These are phyloP conservation scores for Pisolithus marmoratus DNA, from an alignment of 768 basidiomycete species.

Conservation along the genomic window DNA sequence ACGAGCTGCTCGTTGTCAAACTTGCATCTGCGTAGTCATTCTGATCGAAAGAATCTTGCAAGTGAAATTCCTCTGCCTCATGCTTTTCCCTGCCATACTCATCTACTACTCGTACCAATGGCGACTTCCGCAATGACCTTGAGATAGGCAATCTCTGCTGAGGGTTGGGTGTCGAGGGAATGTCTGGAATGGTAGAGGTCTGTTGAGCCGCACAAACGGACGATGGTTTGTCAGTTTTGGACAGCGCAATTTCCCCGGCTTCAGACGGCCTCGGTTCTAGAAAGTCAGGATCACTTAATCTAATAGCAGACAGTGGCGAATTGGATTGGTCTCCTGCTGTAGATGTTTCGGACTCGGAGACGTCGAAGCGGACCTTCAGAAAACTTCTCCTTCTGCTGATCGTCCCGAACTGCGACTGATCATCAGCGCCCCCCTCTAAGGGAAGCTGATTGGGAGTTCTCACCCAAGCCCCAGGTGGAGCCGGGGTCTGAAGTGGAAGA, in stretches of 20 bases:
- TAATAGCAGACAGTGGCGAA: conserved; percentile 24
- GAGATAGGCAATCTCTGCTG: conserved; percentile 22
- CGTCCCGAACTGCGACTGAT: conserved; percentile 30
- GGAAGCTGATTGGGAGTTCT: conserved; percentile 43
- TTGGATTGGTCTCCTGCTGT: conserved; percentile 16
- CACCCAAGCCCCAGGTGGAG: conserved; percentile 65
- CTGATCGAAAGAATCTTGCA: neutral
- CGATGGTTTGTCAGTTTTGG: conserved; percentile 1
- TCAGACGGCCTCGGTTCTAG: conserved; percentile 6
- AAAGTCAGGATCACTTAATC: conserved; percentile 17
- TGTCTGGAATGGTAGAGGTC: conserved; percentile 18
- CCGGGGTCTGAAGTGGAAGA: conserved; percentile 52
- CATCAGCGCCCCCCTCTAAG: conserved; percentile 9
- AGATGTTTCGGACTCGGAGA: conserved; percentile 31
- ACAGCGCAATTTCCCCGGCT: conserved; percentile 6
- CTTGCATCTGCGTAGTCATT: conserved; percentile 16
- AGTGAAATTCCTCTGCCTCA: conserved; percentile 8
- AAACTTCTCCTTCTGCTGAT: conserved; percentile 45
- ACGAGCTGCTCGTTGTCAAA: conserved; percentile 7
- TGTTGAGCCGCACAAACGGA: conserved; percentile 2
- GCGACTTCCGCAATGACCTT: conserved; percentile 40
- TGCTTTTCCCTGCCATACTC: conserved; percentile 55
- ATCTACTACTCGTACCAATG: conserved; percentile 62
- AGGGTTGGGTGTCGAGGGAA: conserved; percentile 16
- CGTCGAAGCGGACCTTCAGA: conserved; percentile 71